phyloP scores from a whole-genome alignment of 2,329 filamentous ascomycete species.

The Calonectria hawksworthii region DNA sequence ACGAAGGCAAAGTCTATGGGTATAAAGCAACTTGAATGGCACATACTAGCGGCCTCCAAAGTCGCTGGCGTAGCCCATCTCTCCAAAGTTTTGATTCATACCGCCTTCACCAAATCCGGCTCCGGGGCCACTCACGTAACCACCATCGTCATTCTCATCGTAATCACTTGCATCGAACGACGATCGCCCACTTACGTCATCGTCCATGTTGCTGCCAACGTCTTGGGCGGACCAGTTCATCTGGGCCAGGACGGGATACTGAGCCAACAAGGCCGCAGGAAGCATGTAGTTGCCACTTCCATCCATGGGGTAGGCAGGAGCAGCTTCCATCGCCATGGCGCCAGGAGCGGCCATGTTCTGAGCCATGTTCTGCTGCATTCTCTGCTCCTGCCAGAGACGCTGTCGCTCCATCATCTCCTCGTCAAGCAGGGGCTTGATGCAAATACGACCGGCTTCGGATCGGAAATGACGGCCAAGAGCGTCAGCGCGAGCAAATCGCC shows the following conservation, averaged over 20 bases:
- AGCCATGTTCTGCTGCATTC: constrained; percentile 74
- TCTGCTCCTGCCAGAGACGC: constrained; percentile 80
- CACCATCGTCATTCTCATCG: constrained; percentile 79
- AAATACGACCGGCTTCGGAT: constrained; percentile 94
- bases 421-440: constrained; percentile 96
- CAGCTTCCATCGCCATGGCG: constrained; percentile 72
- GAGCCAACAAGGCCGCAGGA: constrained; percentile 89
- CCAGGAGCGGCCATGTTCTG: constrained; percentile 68
- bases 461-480: constrained; percentile 95
- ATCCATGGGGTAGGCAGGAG: constrained; percentile 71
- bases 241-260: constrained; percentile 93
- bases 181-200: constrained; percentile 82
- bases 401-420: constrained; percentile 91
- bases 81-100: constrained; percentile 66
- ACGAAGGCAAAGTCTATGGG: constrained; percentile 22
- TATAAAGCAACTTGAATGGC: neutral
- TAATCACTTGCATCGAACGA: constrained; percentile 88
- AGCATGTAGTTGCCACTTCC: constrained; percentile 73
- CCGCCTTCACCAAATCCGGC: constrained; percentile 71
- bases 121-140: constrained; percentile 75
- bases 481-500: constrained; percentile 94
- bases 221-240: constrained; percentile 82
- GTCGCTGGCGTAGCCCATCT: constrained; percentile 48
- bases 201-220: constrained; percentile 79
- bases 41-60: constrained; percentile 43